Evolutionary conservation across 371 early-diverging fungal genomes (phyloP).

Genomic region (Mucor piriformis): DNA sequence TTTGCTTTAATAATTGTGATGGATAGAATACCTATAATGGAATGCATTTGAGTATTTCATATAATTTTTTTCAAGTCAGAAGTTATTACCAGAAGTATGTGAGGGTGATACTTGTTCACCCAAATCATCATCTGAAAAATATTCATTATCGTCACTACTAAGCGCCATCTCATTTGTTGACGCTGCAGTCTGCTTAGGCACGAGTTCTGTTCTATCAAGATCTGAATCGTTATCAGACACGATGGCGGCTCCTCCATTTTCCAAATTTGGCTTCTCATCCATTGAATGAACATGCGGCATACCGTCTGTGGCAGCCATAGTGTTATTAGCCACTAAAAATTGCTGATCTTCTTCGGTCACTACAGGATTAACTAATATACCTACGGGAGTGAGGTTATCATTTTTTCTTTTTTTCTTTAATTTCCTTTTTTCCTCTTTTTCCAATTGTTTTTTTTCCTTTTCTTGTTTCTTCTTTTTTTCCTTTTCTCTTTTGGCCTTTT

Average conservation of each 20-base stretch:
- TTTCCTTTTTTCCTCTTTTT: not conserved
- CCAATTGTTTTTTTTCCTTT: not conserved
- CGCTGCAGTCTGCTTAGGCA: not conserved
- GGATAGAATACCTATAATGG: conserved; percentile 15
- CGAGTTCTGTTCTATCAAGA: not conserved
- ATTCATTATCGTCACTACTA: not conserved
- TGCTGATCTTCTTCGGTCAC: too few relatives aligned
- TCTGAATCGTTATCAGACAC: not conserved
- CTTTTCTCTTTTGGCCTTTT: conserved; percentile 1
- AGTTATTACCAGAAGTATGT: conserved; percentile 10
- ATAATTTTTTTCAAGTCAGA: too few relatives aligned
- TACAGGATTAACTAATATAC: too few relatives aligned
- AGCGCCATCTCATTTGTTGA: not conserved
- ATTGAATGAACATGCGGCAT: not conserved
- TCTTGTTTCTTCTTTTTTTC: conserved; percentile 9
- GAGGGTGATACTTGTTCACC: not conserved
- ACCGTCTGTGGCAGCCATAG: not conserved
- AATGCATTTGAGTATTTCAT: too few relatives aligned
- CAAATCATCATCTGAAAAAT: conserved; percentile 4
- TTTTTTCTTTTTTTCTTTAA: not conserved
- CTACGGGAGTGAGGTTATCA: not conserved
- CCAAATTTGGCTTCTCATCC: not conserved
- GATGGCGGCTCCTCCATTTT: not conserved
- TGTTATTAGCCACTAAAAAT: too few relatives aligned
- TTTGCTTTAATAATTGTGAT: conserved; percentile 27